Base-by-base conservation (phyloP, 345 rosid genomes). In the Microthlaspi erraticum region DNA sequence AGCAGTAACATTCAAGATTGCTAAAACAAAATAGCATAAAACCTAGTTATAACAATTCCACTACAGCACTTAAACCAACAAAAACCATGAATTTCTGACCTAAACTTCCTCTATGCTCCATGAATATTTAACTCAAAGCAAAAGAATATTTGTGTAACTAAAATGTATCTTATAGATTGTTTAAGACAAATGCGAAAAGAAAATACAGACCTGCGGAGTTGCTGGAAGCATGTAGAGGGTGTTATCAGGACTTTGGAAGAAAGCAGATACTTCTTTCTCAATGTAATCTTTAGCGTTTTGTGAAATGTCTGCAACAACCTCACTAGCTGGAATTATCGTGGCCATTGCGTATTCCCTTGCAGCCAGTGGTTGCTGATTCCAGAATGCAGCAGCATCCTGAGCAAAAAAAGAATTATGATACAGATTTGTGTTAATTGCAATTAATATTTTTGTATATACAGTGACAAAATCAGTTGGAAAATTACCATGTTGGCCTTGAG, bases 151-250 rank as follows among this genome's bases (percentile, higher is more conserved):
- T 23, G 18, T 46, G 43, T 6, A 7, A 26, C 29, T 26, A 26
- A 18, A 7, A 45, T 17, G 46, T 17, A 63, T 11, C 53, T 4
- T 18, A 34, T 1, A 20, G 26, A 51, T 51, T 52, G 38, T 38
- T 6, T 37, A 38, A 52, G 38, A 39, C 39, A 14, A 5, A 5
- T 10, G 16, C 6, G 6, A 48, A 20, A 14, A 37, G 59, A 64
- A 48, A 20, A 2, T 55, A 76, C 77, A 69, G 72, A 92, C 96
- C 90, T 89, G 98, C 20, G 92, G 89, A 38, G 89, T 92, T 61
- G 96, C 83, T 79, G 96, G 96, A 74, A 92, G 96, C 93, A 92
- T 87, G 70, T 87, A 87, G 49, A 86, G 88, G 71, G 81, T 85
- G 83, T 89, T 89, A 78, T 92, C 98, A 36, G 92, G 96, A 79